phyloP scores from a whole-genome alignment of 768 basidiomycete genomes.

The Hygrocybe punicea region DNA sequence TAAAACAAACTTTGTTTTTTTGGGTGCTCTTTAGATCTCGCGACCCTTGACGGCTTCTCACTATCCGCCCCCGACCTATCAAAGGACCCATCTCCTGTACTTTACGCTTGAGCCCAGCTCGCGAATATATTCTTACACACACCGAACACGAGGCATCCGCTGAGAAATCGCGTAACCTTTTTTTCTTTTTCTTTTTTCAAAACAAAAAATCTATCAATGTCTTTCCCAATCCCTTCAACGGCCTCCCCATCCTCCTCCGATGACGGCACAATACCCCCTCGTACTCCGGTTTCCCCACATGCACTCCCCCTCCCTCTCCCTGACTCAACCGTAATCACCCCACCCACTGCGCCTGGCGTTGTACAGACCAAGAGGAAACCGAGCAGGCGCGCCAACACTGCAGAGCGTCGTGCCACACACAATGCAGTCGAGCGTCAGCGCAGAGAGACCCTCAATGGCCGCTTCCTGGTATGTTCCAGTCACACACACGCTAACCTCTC shows the following conservation, averaged over 20 bases:
- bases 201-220: too few species aligned
- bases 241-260: slow-evolving; percentile 37
- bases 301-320: slow-evolving; percentile 38
- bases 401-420: slow-evolving; percentile 93
- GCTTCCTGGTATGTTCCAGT: slow-evolving; percentile 69
- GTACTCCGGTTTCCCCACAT: slow-evolving; percentile 44
- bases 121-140: slow-evolving; percentile 39
- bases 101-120: slow-evolving; percentile 74
- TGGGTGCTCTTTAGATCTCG: too few species aligned
- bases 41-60: slow-evolving; percentile 89
- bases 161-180: slow-evolving; percentile 15
- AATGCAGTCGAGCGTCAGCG: slow-evolving; percentile 96
- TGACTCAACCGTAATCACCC: slow-evolving; percentile 19
- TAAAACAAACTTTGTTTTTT: too few species aligned
- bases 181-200: too few species aligned
- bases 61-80: slow-evolving; percentile 25
- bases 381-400: slow-evolving; percentile 88
- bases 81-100: slow-evolving; percentile 35
- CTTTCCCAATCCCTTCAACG: slow-evolving; percentile 39
- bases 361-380: slow-evolving; percentile 74
- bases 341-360: slow-evolving; percentile 12
- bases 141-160: slow-evolving; percentile 10
- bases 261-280: slow-evolving; percentile 43
- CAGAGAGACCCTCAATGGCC: slow-evolving; percentile 87
- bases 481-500: slow-evolving; percentile 2